A percentile compares a stretch with the other conserved stretches of the same genome.
phyloP scores from a whole-genome alignment of 2,329 filamentous ascomycete species.

The Apiospora arundinis region DNA sequence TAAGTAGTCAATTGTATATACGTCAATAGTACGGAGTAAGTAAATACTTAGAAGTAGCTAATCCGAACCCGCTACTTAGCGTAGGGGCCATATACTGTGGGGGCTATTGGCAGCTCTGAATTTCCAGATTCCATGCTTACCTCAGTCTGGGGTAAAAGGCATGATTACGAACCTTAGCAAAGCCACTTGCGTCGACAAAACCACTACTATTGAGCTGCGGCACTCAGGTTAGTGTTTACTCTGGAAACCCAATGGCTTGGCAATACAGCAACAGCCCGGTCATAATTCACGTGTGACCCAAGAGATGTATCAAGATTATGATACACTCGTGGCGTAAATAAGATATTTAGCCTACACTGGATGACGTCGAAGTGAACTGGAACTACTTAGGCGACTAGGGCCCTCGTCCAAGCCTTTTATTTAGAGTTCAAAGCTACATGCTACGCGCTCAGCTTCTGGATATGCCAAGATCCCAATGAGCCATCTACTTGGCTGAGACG shows the following conservation, averaged over 20 bases:
- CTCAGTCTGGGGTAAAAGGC: slow-evolving; percentile 7
- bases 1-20: background rate
- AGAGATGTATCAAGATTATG: background rate
- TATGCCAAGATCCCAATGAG: background rate
- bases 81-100: background rate
- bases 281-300: background rate
- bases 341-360: background rate
- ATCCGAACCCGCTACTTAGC: background rate
- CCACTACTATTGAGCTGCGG: background rate
- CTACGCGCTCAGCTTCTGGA: background rate
- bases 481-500: slow-evolving; percentile 6
- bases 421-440: background rate
- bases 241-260: background rate
- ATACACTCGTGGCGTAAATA: slow-evolving; percentile 19
- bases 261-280: background rate
- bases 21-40: too few relatives aligned
- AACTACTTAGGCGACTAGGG: background rate
- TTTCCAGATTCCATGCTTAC: slow-evolving; percentile 10
- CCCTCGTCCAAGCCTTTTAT: background rate
- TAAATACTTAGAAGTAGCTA: background rate
- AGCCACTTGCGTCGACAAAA: background rate
- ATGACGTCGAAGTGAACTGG: background rate
- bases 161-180: background rate
- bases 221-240: background rate
- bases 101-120: background rate